Conservation (phyloP, 2,329 filamentous ascomycete species). For the Calonectria hongkongensis region DNA sequence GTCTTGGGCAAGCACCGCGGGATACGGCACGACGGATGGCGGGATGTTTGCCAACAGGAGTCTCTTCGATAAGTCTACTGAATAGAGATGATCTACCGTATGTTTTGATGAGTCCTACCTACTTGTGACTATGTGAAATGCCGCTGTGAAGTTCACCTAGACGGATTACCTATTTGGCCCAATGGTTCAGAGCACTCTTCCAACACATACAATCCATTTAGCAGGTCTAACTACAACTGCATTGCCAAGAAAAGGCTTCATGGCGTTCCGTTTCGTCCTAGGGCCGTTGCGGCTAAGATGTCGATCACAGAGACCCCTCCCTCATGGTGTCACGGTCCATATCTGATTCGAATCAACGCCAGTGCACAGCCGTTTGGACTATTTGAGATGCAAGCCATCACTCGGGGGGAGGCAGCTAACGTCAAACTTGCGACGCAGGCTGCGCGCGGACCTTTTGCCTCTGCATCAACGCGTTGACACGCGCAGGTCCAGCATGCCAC, state of each 20-base stretch:
- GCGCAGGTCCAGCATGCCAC: slow-evolving; percentile 12
- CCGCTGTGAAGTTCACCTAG: too few relatives aligned
- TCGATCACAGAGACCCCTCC: slow-evolving; percentile 3
- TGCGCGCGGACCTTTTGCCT: slow-evolving; percentile 7
- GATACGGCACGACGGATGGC: slow-evolving; percentile 55
- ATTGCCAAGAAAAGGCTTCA: not conserved
- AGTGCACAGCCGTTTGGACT: slow-evolving; percentile 14
- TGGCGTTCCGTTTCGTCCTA: not conserved
- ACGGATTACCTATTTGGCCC: not conserved
- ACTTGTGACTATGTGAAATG: not conserved
- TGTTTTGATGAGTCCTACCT: not conserved
- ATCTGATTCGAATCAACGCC: slow-evolving; percentile 3
- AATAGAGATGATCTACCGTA: slow-evolving; percentile 55
- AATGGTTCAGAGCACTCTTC: too few relatives aligned
- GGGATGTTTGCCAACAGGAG: slow-evolving; percentile 50
- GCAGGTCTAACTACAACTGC: too few relatives aligned
- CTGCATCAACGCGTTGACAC: slow-evolving; percentile 1
- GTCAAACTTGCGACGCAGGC: slow-evolving; percentile 13
- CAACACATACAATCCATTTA: not conserved
- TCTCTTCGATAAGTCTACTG: slow-evolving; percentile 52
- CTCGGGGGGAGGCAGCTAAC: slow-evolving; percentile 3
- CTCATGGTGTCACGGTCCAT: not conserved
- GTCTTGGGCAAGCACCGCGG: slow-evolving; percentile 55
- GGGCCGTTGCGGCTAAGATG: not conserved
- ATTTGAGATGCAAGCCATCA: slow-evolving; percentile 19